Base-by-base conservation (phyloP, 495 filamentous ascomycete species). In the Xylaria cubensis region DNA sequence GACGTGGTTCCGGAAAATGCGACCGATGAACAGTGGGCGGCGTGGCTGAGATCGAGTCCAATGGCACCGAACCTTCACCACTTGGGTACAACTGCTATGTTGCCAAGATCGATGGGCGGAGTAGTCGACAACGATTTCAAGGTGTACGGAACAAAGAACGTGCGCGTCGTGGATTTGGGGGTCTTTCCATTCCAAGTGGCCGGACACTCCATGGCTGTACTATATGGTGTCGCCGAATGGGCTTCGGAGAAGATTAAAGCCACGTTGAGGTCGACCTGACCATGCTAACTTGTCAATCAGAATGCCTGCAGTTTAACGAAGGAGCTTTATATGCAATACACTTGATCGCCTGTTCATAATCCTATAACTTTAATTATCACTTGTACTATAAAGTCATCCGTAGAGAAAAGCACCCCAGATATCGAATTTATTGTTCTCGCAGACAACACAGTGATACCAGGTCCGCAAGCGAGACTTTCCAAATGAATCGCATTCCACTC, bases 91-190 rank as follows among this genome's bases (percentile, higher is more conserved):
- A 79, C 79, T 59, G 83, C 83, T 19, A 89, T 88, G 86, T 76
- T 89, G 71, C 82, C 80, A 10, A 46, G 67, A 67, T 66, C 73
- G 24, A 58, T 79, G 12, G 80, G 82, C 1, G 88, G 85, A 0
- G 88, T 90, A 15, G 85, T 90, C 9, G 86, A 86, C 76, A 62
- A 79, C 3, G 70, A 77, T 29, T 75, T 90, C 62, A 77, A 74
- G 55, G 87, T 90, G 10, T 85, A 88, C 69, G 87, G 87, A 24
- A 82, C 78, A 0, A 51, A 61, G 55, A 82, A 81, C 62, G 42
- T 82, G 67, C 67, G 78, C 32, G 76, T 82, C 12, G 80, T 80
- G 15, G 80, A 81, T 68, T 74, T 73, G 32, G 78, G 29, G 71
- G 36, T 80, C 21, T 73, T 82, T 15, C 79, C 80, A 59, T 56